Base-by-base conservation (phyloP, 768 basidiomycete species). In the Jaapia argillacea region DNA sequence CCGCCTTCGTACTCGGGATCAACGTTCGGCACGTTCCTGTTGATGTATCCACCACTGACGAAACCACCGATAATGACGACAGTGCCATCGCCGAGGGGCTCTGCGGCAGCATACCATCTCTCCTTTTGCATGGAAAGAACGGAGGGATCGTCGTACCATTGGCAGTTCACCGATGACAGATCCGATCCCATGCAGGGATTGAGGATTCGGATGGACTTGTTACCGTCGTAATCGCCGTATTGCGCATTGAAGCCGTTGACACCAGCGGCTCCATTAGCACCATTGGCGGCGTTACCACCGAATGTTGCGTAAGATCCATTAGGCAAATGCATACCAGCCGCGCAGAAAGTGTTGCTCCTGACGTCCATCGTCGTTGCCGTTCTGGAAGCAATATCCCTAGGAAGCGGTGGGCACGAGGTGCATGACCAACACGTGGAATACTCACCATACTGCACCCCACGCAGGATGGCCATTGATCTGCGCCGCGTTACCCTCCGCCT, bases 21-120 rank as follows among this genome's bases (percentile, higher is more conserved):
- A 7, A 52, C 63, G 51, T 82, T 81, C 14, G 84, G 84, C 31
- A 65, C 74, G 50, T 87, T 86, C 18, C 81, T 66, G 59, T 88
- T 88, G 58, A 87, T 67, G 53, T 86, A 89, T 20, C 86, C 85
- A 45, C 85, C 86, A 43, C 73, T 77, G 41, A 75, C 71, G 56
- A 85, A 86, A 31, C 84, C 83, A 31, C 92, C 93, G 43, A 92
- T 80, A 50, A 96, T 69, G 4, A 76, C 80, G 25, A 93, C 64
- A 3, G 72, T 71, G 27, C 93, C 93, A 56, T 96, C 82, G 0
- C 72, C 77, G 3, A 83, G 69, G 1, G 83, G 59, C 57, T 88
- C 86, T 1, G 81, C 79, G 2, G 77, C 74, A 3, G 86, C 81
- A 58, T 89, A 89, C 85, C 85, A 89, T 2, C 86, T 77, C 47